Base-by-base conservation (phyloP, 805 yeast species). In the Barnettozyma salicaria region DNA sequence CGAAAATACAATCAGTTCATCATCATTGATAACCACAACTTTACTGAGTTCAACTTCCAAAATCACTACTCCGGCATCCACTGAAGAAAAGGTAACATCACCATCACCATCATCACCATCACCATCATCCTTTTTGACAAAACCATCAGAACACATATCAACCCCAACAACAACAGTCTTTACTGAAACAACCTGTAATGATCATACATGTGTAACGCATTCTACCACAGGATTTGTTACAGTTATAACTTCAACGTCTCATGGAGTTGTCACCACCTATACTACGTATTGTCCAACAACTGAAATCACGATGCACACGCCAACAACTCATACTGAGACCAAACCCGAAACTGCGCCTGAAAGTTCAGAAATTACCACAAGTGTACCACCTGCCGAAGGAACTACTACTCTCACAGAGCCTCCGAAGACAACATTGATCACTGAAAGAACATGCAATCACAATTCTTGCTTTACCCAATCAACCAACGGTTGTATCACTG, bases 391-490 rank as follows among this genome's bases (percentile, higher is more conserved):
- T n/a, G n/a, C n/a, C n/a, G n/a, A n/a, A n/a, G n/a, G n/a, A n/a
- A n/a, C n/a, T n/a, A n/a, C n/a, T n/a, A n/a, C n/a, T n/a, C n/a
- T n/a, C n/a, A n/a, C n/a, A n/a, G n/a, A n/a, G n/a, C n/a, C n/a
- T n/a, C n/a, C n/a, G n/a, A n/a, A n/a, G n/a, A 61, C 65, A 38
- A 60, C 66, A 33, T 42, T 59, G 35, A 60, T 60, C 19, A 58
- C 63, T 44, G 47, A 55, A 49, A 60, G 66, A 34, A 53, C 60
- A 26, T 63, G 67, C 48, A 48, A 47, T 34, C 54, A 49, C 18
- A 46, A 55, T 49, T 45, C 44, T 19, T 62, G 68, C 49, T 33
- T 45, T 19, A 60, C 59, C 36, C 49, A 55, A 19, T 58, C 50
- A 10, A 52, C 63, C 22, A 51, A 62, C 43, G 62, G 65, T 45